Percentiles rank a stretch among this genome's conserved stretches.
These are phyloP conservation scores for Leptographium galeiforme DNA, from an alignment of 2,329 filamentous ascomycete genomes.

Conservation along the genomic window DNA sequence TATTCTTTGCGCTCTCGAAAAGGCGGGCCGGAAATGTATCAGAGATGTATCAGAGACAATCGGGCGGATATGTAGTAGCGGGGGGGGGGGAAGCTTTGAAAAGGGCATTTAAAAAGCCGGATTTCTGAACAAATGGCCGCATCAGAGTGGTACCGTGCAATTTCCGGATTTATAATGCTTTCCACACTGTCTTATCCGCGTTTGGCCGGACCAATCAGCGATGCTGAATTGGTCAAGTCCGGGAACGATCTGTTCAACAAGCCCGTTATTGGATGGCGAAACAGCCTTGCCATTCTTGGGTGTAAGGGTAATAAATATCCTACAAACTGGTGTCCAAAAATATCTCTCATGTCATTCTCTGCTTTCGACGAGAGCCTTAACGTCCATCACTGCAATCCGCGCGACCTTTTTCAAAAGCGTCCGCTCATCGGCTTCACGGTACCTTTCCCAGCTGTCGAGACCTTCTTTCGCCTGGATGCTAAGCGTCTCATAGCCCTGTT, in stretches of 20 bases:
- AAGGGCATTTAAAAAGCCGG: neutral
- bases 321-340: too few species aligned
- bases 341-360: neutral
- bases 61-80: neutral
- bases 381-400: constrained; percentile 56
- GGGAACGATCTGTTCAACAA: neutral
- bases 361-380: constrained; percentile 16
- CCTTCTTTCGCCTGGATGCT: constrained; percentile 84
- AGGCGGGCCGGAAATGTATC: neutral
- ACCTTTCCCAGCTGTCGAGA: constrained; percentile 72
- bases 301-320: too few species aligned
- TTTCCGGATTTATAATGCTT: neutral
- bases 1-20: too few species aligned
- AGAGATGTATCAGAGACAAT: too few species aligned
- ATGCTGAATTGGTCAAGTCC: constrained; percentile 15
- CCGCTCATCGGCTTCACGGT: constrained; percentile 77
- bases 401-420: constrained; percentile 77
- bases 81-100: neutral
- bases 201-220: constrained; percentile 16
- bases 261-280: too few species aligned
- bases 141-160: neutral
- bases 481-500: constrained; percentile 89
- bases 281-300: too few species aligned
- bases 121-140: neutral
- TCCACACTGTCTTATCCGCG: constrained; percentile 9